These are phyloP conservation scores for Adenanthera pavonina DNA, from an alignment of 306 rosid genomes.

Conservation along the genomic window DNA sequence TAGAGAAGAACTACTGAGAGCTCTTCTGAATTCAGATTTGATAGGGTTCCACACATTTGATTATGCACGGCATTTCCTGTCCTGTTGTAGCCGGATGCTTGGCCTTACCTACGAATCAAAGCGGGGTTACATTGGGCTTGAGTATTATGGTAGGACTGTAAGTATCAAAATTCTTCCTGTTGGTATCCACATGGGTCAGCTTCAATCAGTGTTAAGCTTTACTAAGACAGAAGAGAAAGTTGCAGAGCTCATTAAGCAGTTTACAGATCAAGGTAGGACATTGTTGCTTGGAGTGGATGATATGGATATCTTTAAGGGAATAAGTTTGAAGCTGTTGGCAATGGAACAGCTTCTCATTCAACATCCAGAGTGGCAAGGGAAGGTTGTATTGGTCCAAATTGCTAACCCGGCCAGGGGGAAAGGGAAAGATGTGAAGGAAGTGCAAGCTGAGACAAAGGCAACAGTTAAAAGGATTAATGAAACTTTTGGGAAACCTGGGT, in stretches of 20 bases:
- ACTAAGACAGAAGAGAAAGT: slow-evolving; percentile 65
- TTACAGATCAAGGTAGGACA: slow-evolving; percentile 53
- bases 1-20: slow-evolving; percentile 70
- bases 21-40: slow-evolving; percentile 69
- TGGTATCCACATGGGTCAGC: slow-evolving; percentile 81
- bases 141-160: slow-evolving; percentile 79
- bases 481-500: slow-evolving; percentile 66
- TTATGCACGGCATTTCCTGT: slow-evolving; percentile 73
- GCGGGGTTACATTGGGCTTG: slow-evolving; percentile 73
- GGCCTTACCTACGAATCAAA: slow-evolving; percentile 72
- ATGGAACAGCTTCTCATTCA: slow-evolving; percentile 74
- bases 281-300: slow-evolving; percentile 77
- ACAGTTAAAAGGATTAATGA: slow-evolving; percentile 66
- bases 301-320: slow-evolving; percentile 81
- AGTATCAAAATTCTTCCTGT: slow-evolving; percentile 78
- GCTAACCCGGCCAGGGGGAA: slow-evolving; percentile 75
- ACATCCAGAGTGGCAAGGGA: slow-evolving; percentile 64
- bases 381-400: slow-evolving; percentile 74
- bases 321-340: slow-evolving; percentile 77
- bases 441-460: slow-evolving; percentile 61
- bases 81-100: slow-evolving; percentile 81
- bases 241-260: slow-evolving; percentile 59
- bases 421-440: slow-evolving; percentile 75
- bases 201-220: slow-evolving; percentile 59
- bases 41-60: slow-evolving; percentile 81